Conservation (phyloP, 2,329 filamentous ascomycete genomes). For the Pyricularia grisea region DNA sequence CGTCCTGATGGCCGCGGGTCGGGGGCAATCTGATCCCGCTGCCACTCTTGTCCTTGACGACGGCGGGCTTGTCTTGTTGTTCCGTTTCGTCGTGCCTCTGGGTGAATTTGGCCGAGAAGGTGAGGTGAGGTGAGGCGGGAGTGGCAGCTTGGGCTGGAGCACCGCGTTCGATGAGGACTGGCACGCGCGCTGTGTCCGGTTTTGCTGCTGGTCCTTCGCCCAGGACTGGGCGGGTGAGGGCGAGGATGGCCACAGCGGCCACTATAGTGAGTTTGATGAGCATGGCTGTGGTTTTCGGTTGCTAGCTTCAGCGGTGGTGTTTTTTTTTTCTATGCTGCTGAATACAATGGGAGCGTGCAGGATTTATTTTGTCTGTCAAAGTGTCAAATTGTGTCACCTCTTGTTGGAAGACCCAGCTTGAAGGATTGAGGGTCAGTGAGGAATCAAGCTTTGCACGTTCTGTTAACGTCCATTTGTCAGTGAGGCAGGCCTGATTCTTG, state of each 20-base stretch:
- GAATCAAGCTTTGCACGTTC: neutral
- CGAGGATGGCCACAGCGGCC: neutral
- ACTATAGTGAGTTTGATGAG: neutral
- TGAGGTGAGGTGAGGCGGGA: neutral
- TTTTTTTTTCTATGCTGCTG: neutral
- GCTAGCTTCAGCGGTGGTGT: neutral
- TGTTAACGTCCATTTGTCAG: neutral
- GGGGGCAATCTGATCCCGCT: neutral
- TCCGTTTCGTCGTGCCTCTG: neutral
- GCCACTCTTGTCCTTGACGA: neutral
- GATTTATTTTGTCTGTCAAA: neutral
- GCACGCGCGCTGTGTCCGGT: neutral
- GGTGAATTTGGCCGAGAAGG: neutral
- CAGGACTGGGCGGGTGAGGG: neutral
- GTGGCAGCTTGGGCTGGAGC: neutral
- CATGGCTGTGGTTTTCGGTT: neutral
- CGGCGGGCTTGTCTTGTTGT: neutral
- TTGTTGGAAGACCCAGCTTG: neutral
- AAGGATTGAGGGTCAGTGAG: neutral
- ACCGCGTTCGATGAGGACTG: neutral
- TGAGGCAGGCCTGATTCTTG: neutral
- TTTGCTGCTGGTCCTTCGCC: neutral
- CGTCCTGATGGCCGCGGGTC: neutral
- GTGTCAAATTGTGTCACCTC: neutral
- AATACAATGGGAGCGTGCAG: neutral